phyloP scores from a whole-genome alignment of 768 basidiomycete species.

The Suillus spraguei region DNA sequence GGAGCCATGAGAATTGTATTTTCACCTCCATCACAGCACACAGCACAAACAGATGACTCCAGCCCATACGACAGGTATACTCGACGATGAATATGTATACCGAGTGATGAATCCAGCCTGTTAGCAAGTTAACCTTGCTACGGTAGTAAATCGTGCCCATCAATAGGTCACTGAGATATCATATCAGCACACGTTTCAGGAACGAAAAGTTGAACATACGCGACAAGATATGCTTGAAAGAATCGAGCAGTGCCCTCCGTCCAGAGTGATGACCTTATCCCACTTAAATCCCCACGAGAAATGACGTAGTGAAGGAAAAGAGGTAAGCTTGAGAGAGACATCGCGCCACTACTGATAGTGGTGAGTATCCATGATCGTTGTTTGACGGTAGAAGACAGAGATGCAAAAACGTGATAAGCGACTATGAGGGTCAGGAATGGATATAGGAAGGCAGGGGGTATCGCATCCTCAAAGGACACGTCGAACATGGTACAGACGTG shows the following conservation, averaged over 20 bases:
- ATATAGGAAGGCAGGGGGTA: conserved; percentile 23
- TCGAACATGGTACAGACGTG: neutral
- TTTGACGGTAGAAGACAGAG: conserved; percentile 36
- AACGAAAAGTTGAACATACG: conserved; percentile 26
- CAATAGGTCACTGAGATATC: conserved; percentile 41
- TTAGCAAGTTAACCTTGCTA: conserved; percentile 47
- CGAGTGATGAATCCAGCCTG: conserved; percentile 58
- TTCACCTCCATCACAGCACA: conserved; percentile 50
- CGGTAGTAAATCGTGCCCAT: conserved; percentile 50
- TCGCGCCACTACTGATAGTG: conserved; percentile 39
- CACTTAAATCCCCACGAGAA: conserved; percentile 29
- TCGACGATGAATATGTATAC: conserved; percentile 46
- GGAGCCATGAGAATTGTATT: conserved; percentile 12
- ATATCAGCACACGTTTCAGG: conserved; percentile 6
- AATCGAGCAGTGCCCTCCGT: conserved; percentile 35
- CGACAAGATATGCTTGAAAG: conserved; percentile 50
- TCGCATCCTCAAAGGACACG: conserved; percentile 4
- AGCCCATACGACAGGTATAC: conserved; percentile 35
- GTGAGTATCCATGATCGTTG: conserved; percentile 54
- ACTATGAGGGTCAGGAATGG: conserved; percentile 20
- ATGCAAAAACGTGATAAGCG: conserved; percentile 34
- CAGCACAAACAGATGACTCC: conserved; percentile 47
- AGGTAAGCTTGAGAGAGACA: conserved; percentile 46
- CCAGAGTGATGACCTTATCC: conserved; percentile 23
- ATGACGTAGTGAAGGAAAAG: conserved; percentile 34